Conservation (phyloP, 1,139 yeast genomes). For the Saccharomycopsis phalli region DNA sequence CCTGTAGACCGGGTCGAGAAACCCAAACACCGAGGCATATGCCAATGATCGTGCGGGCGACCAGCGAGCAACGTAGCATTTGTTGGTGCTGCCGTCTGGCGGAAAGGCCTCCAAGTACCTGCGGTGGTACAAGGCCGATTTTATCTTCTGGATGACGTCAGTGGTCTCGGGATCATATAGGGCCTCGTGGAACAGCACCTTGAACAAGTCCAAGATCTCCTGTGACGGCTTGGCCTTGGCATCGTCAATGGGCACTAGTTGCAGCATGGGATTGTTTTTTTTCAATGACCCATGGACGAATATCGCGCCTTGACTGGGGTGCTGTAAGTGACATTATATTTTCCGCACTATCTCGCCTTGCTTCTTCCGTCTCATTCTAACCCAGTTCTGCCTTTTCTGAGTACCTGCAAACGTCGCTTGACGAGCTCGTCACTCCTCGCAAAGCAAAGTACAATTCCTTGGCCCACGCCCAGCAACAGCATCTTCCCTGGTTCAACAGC, state of each 20-base stretch:
- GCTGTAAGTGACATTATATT: constrained; percentile 10
- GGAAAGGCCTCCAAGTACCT: constrained; percentile 61
- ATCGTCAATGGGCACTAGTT: background rate
- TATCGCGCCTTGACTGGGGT: constrained; percentile 8
- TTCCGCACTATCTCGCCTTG: too few species aligned
- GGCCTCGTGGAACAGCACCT: constrained; percentile 37
- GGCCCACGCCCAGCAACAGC: constrained; percentile 32
- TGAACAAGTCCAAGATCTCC: constrained; percentile 43
- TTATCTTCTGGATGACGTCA: constrained; percentile 55
- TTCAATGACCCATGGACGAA: constrained; percentile 1
- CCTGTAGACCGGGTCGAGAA: constrained; percentile 36
- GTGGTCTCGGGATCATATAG: constrained; percentile 34
- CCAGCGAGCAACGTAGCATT: constrained; percentile 81
- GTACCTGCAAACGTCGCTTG: constrained; percentile 28
- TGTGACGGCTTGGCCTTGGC: constrained; percentile 25
- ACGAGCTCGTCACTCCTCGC: constrained; percentile 28
- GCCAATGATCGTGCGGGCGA: constrained; percentile 74
- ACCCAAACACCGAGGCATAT: constrained; percentile 56
- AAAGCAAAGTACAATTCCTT: constrained; percentile 31
- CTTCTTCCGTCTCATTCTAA: too few species aligned
- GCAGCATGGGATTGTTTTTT: background rate
- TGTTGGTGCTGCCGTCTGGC: constrained; percentile 49
- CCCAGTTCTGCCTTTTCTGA: constrained; percentile 24
- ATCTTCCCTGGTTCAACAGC: constrained; percentile 44
- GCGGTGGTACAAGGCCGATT: constrained; percentile 58